A percentile compares a stretch with the other conserved stretches of the same genome.
Conservation (phyloP, 495 filamentous ascomycete species). For the Talaromyces ruber region DNA sequence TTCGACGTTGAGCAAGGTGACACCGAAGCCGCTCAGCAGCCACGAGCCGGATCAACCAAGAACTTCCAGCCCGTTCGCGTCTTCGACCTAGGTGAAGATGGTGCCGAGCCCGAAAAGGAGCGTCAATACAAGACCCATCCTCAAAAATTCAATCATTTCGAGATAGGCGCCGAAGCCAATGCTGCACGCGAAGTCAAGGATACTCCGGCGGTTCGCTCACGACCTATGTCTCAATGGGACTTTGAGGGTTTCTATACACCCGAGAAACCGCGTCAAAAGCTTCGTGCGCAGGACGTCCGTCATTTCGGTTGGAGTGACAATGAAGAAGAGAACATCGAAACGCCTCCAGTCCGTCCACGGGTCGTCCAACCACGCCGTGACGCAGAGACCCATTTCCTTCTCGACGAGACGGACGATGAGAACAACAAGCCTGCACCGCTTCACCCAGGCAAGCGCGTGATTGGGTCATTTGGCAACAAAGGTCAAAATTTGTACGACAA, state of each 20-base stretch:
- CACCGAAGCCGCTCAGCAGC: slow-evolving; percentile 23
- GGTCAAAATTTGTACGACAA: slow-evolving; percentile 71
- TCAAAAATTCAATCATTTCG: slow-evolving; percentile 79
- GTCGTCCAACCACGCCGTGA: slow-evolving; percentile 65
- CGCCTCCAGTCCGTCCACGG: slow-evolving; percentile 45
- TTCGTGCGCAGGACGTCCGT: slow-evolving; percentile 45
- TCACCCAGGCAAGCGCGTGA: slow-evolving; percentile 18
- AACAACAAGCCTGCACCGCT: slow-evolving; percentile 10
- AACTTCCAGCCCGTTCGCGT: slow-evolving; percentile 62
- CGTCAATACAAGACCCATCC: slow-evolving; percentile 54
- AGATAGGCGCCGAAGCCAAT: slow-evolving; percentile 60
- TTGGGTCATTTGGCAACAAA: slow-evolving; percentile 45
- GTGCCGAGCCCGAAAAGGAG: slow-evolving; percentile 22
- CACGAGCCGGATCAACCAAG: slow-evolving; percentile 58
- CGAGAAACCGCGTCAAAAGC: slow-evolving; percentile 52
- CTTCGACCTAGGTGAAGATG: slow-evolving; percentile 46
- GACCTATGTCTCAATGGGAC: slow-evolving; percentile 65
- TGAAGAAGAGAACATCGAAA: slow-evolving; percentile 49
- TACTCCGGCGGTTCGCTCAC: slow-evolving; percentile 38
- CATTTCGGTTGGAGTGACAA: slow-evolving; percentile 69
- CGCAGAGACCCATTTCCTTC: slow-evolving; percentile 69
- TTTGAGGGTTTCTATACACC: slow-evolving; percentile 84
- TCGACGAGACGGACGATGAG: slow-evolving; percentile 41
- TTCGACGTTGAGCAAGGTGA: slow-evolving; percentile 50
- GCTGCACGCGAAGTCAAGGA: slow-evolving; percentile 27